Evolutionary conservation across 176 grass and related monocot genomes (phyloP).

Genomic region (Bothriochloa decipiens): DNA sequence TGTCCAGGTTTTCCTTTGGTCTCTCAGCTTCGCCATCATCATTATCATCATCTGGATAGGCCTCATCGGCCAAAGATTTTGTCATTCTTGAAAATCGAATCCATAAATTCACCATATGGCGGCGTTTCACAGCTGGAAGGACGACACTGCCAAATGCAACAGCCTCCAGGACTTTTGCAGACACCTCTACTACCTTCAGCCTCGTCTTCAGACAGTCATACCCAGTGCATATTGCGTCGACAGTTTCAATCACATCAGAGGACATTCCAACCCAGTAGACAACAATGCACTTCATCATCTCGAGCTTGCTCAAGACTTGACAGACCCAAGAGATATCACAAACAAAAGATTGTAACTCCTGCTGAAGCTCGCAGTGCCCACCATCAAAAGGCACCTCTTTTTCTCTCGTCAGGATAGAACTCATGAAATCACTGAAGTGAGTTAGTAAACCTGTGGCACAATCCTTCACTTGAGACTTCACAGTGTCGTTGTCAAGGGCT

Average conservation of each 20-base stretch:
- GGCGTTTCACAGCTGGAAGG: slow-evolving; percentile 52
- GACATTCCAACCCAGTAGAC: slow-evolving; percentile 65
- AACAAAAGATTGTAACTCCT: slow-evolving; percentile 47
- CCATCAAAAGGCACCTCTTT: not conserved
- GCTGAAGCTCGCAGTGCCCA: not conserved
- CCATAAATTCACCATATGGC: slow-evolving; percentile 64
- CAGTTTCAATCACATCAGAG: slow-evolving; percentile 35
- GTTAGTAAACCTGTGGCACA: slow-evolving; percentile 50
- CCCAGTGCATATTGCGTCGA: not conserved
- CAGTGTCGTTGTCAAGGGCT: slow-evolving; percentile 45
- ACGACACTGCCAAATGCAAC: slow-evolving; percentile 70
- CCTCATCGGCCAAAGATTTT: slow-evolving; percentile 46
- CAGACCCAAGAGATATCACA: slow-evolving; percentile 80
- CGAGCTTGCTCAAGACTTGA: slow-evolving; percentile 79
- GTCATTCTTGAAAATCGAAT: slow-evolving; percentile 53
- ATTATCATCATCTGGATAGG: slow-evolving; percentile 1
- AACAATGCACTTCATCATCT: slow-evolving; percentile 85
- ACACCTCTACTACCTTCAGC: slow-evolving; percentile 75
- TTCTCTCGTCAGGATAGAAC: slow-evolving; percentile 31
- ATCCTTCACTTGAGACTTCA: slow-evolving; percentile 63
- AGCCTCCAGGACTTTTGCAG: slow-evolving; percentile 70
- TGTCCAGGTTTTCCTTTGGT: slow-evolving; percentile 45
- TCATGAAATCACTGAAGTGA: slow-evolving; percentile 52
- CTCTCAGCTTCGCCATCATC: slow-evolving; percentile 21
- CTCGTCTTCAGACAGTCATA: slow-evolving; percentile 42